phyloP scores from a whole-genome alignment of 352 stramenopile species.

The Pythium rhizo-oryzae region DNA sequence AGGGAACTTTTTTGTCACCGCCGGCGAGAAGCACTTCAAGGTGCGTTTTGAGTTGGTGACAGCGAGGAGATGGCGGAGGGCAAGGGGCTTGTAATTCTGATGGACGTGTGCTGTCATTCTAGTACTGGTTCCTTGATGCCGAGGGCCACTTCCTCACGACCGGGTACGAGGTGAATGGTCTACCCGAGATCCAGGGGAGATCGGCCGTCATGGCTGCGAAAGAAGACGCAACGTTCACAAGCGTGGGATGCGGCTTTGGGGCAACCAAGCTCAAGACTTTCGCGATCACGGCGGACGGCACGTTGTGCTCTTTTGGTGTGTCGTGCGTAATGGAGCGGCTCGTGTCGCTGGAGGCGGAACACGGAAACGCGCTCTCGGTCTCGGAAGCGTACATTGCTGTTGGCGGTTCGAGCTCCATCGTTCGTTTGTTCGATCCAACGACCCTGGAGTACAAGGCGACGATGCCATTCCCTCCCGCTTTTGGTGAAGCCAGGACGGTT shows the following conservation, averaged over 20 bases:
- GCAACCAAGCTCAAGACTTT: conserved; percentile 68
- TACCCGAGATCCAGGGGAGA: conserved; percentile 64
- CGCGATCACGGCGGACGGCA: conserved; percentile 68
- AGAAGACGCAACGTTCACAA: conserved; percentile 66
- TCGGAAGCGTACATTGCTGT: conserved; percentile 74
- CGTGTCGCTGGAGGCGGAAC: conserved; percentile 64
- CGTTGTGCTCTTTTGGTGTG: conserved; percentile 76
- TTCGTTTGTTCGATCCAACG: conserved; percentile 71
- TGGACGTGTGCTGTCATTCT: background rate
- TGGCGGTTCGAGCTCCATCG: conserved; percentile 60
- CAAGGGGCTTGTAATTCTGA: too few species aligned
- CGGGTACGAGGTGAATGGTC: conserved; percentile 49
- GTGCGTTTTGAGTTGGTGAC: conserved; percentile 34
- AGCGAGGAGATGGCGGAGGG: background rate
- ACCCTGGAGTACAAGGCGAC: conserved; percentile 77
- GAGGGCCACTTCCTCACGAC: conserved; percentile 54
- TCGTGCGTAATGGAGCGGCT: conserved; percentile 75
- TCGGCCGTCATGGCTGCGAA: conserved; percentile 65
- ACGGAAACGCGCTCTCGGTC: conserved; percentile 74
- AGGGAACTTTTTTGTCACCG: conserved; percentile 83
- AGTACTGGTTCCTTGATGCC: conserved; percentile 80
- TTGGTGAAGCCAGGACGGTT: conserved; percentile 48
- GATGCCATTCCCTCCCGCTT: conserved; percentile 74
- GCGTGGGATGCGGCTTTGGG: conserved; percentile 64
- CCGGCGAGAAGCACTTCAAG: conserved; percentile 80